These are phyloP conservation scores for Zalerion maritima DNA, from an alignment of 495 filamentous ascomycete genomes.

Conservation along the genomic window DNA sequence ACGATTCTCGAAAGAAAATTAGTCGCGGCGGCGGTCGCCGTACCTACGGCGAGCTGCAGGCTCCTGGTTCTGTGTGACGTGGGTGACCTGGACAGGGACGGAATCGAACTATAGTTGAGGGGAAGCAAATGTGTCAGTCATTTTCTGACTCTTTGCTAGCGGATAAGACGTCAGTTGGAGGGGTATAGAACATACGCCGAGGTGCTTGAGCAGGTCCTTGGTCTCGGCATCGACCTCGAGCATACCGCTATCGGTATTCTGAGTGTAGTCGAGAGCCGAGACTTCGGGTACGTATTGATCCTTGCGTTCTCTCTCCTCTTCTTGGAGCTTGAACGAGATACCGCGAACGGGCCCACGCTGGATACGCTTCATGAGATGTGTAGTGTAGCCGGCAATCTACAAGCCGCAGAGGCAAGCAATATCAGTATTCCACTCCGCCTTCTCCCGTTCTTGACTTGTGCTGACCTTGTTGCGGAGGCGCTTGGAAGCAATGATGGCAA, in stretches of 20 bases:
- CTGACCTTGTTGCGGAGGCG: conserved; percentile 91
- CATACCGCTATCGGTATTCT: conserved; percentile 76
- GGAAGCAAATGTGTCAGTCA: conserved; percentile 11
- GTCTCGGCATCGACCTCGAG: conserved; percentile 94
- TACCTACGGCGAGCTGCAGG: conserved; percentile 49
- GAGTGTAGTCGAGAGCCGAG: conserved; percentile 92
- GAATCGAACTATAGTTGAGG: conserved; percentile 81
- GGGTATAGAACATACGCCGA: conserved; percentile 61
- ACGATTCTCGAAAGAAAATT: conserved; percentile 19
- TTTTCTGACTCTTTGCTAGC: not conserved
- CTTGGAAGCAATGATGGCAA: conserved; percentile 97
- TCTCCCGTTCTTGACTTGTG: not conserved
- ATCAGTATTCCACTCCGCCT: not conserved
- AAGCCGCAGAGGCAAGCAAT: conserved; percentile 5
- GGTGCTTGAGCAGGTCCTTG: conserved; percentile 94
- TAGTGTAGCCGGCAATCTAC: conserved; percentile 97
- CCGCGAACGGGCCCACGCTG: conserved; percentile 97
- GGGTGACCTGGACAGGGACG: conserved; percentile 86
- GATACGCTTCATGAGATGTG: conserved; percentile 97
- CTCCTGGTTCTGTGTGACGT: conserved; percentile 75
- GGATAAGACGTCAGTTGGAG: not conserved
- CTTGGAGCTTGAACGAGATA: conserved; percentile 99
- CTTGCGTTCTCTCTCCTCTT: conserved; percentile 99
- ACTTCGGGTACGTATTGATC: conserved; percentile 99
- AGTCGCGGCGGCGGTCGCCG: conserved; percentile 31